Evolutionary conservation across 768 basidiomycete species (phyloP).

Genomic region (Rhizopogon vinicolor): DNA sequence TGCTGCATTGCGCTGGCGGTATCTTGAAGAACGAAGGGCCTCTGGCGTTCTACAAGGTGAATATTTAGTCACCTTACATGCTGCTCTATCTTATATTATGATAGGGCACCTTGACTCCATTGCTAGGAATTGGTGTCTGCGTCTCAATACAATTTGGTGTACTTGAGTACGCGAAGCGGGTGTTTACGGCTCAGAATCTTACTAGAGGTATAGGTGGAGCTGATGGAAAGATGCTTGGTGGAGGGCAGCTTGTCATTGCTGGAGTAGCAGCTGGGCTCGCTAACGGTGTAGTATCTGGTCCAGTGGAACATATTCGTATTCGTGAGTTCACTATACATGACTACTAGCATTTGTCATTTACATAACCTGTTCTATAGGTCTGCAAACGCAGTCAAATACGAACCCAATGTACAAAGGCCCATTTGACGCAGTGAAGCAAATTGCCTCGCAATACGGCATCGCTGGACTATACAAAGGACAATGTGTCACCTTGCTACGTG

Average conservation of each 20-base stretch:
- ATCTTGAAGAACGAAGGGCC: constrained; percentile 91
- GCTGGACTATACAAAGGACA: constrained; percentile 92
- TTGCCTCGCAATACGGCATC: constrained; percentile 70
- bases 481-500: constrained; percentile 79
- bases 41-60: constrained; percentile 91
- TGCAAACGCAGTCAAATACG: constrained; percentile 84
- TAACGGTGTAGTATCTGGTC: constrained; percentile 91
- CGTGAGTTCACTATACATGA: constrained; percentile 44
- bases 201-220: constrained; percentile 56
- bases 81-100: constrained; percentile 3
- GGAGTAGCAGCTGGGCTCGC: constrained; percentile 86
- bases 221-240: constrained; percentile 55
- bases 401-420: constrained; percentile 82
- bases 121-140: constrained; percentile 90
- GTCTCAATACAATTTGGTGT: constrained; percentile 96
- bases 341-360: background rate
- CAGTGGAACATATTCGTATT: constrained; percentile 97
- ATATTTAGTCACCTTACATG: background rate
- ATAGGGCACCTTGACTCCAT: constrained; percentile 85
- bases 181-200: constrained; percentile 63
- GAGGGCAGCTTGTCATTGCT: constrained; percentile 64
- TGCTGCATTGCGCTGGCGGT: constrained; percentile 86
- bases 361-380: constrained; percentile 40
- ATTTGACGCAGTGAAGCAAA: constrained; percentile 83
- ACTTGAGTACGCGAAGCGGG: constrained; percentile 80